A percentile compares a stretch with the other conserved stretches of the same genome.
These are phyloP conservation scores for Talaromyces ruber DNA, from an alignment of 495 filamentous ascomycete species.

Conservation along the genomic window DNA sequence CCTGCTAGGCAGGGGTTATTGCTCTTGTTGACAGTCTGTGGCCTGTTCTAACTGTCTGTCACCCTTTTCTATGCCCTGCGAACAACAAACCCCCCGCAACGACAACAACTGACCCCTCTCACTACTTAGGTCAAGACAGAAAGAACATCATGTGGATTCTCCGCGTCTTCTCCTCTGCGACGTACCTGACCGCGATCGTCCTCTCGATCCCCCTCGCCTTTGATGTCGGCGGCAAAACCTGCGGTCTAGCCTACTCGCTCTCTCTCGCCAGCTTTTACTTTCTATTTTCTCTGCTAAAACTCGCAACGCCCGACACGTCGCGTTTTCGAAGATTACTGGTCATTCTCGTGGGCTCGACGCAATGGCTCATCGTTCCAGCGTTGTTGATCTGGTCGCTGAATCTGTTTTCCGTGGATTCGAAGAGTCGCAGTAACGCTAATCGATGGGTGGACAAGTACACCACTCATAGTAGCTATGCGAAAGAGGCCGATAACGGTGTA, in stretches of 20 bases:
- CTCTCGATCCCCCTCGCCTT: slow-evolving; percentile 92
- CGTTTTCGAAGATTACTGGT: slow-evolving; percentile 61
- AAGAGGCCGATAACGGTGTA: slow-evolving; percentile 55
- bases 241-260: slow-evolving; percentile 86
- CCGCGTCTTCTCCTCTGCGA: slow-evolving; percentile 58
- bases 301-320: slow-evolving; percentile 73
- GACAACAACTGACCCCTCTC: background rate
- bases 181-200: slow-evolving; percentile 82
- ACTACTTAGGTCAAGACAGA: background rate
- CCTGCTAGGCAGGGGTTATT: slow-evolving; percentile 5
- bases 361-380: slow-evolving; percentile 74
- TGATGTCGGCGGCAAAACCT: slow-evolving; percentile 91
- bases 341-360: slow-evolving; percentile 56
- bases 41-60: background rate
- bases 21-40: background rate
- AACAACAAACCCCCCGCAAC: background rate
- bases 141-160: slow-evolving; percentile 55
- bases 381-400: slow-evolving; percentile 92
- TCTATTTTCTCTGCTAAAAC: slow-evolving; percentile 68
- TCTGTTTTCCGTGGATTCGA: slow-evolving; percentile 78
- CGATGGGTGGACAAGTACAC: slow-evolving; percentile 71
- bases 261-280: slow-evolving; percentile 84
- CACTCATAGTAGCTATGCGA: slow-evolving; percentile 58
- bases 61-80: background rate
- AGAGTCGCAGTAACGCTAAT: slow-evolving; percentile 29